Conservation (phyloP, 257 asterid genomes). For the Capsicum rhomboideum region DNA sequence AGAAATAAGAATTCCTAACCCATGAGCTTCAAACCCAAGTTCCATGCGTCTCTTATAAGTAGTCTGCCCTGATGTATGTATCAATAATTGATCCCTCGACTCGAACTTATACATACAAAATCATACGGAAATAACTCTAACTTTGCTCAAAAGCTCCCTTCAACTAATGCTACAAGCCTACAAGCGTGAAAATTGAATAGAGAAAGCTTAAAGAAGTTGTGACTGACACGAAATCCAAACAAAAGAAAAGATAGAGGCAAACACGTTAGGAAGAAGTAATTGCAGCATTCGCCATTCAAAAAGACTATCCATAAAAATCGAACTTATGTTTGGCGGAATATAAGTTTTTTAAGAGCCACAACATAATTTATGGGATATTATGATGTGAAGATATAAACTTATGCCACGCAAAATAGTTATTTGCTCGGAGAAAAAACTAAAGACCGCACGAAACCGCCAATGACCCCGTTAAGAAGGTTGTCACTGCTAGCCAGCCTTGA, state of each 20-base stretch:
- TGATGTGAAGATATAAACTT: no score
- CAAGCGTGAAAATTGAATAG: neutral
- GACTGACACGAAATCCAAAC: neutral
- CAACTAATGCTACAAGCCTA: neutral
- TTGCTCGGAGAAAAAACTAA: no score
- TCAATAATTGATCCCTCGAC: neutral
- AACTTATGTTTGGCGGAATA: no score
- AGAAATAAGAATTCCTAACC: neutral
- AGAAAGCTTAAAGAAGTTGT: neutral
- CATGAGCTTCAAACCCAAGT: neutral
- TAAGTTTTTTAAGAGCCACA: no score
- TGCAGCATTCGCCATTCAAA: no score
- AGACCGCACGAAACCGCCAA: neutral
- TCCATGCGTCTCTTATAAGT: neutral
- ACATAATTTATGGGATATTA: no score
- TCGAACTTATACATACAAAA: neutral
- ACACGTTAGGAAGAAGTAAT: neutral
- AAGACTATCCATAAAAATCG: no score
- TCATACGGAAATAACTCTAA: neutral
- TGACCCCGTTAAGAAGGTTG: neutral
- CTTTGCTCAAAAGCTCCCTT: neutral
- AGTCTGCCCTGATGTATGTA: neutral
- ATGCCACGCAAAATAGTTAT: no score
- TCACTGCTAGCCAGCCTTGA: neutral
- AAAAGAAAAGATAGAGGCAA: neutral